A percentile compares a stretch with the other conserved stretches of the same genome.
Conservation (phyloP, 352 stramenopile species). For the Phytopythium chamaehyphon region DNA sequence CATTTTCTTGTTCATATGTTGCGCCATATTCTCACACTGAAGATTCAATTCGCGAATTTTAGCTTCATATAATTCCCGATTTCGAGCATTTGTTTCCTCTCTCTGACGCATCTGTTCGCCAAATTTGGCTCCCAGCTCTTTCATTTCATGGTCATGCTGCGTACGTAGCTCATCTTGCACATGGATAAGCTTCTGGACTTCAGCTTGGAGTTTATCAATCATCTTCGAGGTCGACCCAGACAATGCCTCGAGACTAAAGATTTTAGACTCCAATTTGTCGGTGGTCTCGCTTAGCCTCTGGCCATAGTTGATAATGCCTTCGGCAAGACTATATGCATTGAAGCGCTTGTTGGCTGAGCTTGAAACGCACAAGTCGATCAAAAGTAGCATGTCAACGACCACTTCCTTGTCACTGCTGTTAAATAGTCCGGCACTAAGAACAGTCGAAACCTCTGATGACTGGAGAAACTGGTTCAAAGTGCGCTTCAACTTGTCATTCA, state of each 20-base stretch:
- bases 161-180: constrained; percentile 49
- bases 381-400: constrained; percentile 54
- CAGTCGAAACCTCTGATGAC: constrained; percentile 57
- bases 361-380: constrained; percentile 48
- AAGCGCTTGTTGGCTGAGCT: constrained; percentile 59
- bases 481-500: constrained; percentile 65
- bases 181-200: constrained; percentile 57
- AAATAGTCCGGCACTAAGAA: constrained; percentile 60
- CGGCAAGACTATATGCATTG: constrained; percentile 49
- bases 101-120: constrained; percentile 67
- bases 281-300: constrained; percentile 47
- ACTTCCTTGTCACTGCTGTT: constrained; percentile 61
- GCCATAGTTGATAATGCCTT: constrained; percentile 52
- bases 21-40: constrained; percentile 65
- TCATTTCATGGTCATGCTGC: constrained; percentile 63
- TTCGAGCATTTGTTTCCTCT: constrained; percentile 51
- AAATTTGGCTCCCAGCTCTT: constrained; percentile 52
- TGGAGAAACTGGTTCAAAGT: constrained; percentile 70
- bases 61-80: constrained; percentile 52
- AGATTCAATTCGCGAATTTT: constrained; percentile 58
- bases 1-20: constrained; percentile 78
- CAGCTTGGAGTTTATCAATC: constrained; percentile 48
- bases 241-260: constrained; percentile 45
- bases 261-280: constrained; percentile 54
- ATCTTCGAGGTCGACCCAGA: constrained; percentile 35